phyloP scores from a whole-genome alignment of 441 rosid genomes.

The Croton laevigatus region DNA sequence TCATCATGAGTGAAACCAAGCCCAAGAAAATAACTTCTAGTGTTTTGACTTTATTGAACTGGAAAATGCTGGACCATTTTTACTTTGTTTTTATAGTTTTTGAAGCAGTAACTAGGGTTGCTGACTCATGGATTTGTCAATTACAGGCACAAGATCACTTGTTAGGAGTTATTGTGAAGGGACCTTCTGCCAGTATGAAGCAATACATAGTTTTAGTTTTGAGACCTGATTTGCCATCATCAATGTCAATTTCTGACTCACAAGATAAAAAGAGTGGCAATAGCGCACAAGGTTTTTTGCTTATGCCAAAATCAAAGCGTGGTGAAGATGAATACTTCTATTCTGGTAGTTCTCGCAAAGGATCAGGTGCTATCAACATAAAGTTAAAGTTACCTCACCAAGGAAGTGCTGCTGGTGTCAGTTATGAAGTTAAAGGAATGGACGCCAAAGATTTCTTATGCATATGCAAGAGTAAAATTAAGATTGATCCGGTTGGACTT shows the following conservation, averaged over 20 bases:
- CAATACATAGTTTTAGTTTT: conserved; percentile 73
- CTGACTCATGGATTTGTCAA: conserved; percentile 24
- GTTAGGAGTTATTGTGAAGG: conserved; percentile 81
- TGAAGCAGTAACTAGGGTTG: conserved; percentile 5
- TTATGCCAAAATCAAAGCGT: conserved; percentile 82
- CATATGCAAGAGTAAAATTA: conserved; percentile 58
- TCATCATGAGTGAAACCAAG: not conserved
- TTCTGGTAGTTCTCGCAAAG: conserved; percentile 55
- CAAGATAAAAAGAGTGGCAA: conserved; percentile 52
- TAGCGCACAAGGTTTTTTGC: conserved; percentile 49
- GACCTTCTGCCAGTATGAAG: conserved; percentile 43
- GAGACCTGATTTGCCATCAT: conserved; percentile 63
- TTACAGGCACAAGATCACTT: conserved; percentile 76
- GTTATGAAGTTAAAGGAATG: conserved; percentile 75
- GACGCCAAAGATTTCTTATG: conserved; percentile 63
- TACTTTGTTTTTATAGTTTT: conserved; percentile 6
- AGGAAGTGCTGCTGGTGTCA: conserved; percentile 80
- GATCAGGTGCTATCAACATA: conserved; percentile 61
- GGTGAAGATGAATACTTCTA: conserved; percentile 58
- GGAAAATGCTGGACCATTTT: not conserved
- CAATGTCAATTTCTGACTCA: conserved; percentile 36
- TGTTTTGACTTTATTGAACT: not conserved
- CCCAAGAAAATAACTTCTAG: not conserved
- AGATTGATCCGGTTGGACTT: conserved; percentile 62
- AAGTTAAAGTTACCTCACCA: conserved; percentile 59